Conservation (phyloP, 1,139 yeast genomes). For the Pichia sp. region DNA sequence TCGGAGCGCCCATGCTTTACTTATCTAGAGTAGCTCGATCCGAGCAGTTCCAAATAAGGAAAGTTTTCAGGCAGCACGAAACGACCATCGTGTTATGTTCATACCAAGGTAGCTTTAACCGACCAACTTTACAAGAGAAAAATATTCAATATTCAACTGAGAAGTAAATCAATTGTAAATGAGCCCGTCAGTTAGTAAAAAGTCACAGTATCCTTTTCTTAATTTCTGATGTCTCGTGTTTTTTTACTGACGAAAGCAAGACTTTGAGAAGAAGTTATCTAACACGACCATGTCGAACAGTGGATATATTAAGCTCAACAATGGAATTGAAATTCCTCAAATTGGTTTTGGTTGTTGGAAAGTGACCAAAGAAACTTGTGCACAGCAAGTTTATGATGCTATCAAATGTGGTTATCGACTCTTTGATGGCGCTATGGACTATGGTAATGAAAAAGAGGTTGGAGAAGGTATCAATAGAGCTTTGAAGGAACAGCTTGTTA, state of each 20-base stretch:
- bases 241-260: no score
- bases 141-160: no score
- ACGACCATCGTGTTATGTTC: no score
- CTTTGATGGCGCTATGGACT: constrained; percentile 75
- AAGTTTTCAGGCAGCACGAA: constrained; percentile 7
- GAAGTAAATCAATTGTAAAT: no score
- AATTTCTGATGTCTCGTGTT: no score
- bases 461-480: constrained; percentile 68
- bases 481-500: constrained; percentile 60
- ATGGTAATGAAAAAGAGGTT: constrained; percentile 72
- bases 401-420: constrained; percentile 57
- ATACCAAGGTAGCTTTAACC: no score
- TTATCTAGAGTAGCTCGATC: constrained; percentile 6
- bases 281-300: not conserved
- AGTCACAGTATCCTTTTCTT: not conserved
- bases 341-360: constrained; percentile 36
- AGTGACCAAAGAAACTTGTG: constrained; percentile 54
- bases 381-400: constrained; percentile 33
- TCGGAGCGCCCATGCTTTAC: not conserved
- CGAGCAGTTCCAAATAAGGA: not conserved
- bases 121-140: no score
- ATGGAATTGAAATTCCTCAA: constrained; percentile 32
- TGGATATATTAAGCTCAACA: constrained; percentile 21
- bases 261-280: no score
- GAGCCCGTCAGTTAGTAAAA: no score